A percentile compares a stretch with the other conserved stretches of the same genome.
Conservation (phyloP, 1,284 basidiomycete species). For the Peniophora sp. region DNA sequence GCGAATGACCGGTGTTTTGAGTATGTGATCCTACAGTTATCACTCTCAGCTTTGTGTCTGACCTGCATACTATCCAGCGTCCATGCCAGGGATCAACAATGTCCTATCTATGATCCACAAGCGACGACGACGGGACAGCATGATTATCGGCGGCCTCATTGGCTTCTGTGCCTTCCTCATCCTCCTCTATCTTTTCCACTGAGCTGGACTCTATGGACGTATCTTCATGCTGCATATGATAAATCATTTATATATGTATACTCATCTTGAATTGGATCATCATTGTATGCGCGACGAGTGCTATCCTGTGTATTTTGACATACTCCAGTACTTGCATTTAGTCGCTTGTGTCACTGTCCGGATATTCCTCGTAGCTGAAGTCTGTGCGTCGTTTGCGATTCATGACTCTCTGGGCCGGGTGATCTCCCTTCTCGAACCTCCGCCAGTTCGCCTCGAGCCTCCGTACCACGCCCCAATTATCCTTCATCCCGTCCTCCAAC, state of each 20-base stretch:
- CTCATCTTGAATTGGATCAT: background rate
- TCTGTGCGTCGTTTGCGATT: conserved; percentile 12
- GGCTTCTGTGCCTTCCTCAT: conserved; percentile 79
- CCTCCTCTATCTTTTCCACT: conserved; percentile 58
- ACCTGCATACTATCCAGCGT: conserved; percentile 35
- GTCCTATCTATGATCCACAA: conserved; percentile 89
- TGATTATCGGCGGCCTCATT: conserved; percentile 84
- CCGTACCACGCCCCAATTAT: conserved; percentile 53
- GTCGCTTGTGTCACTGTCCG: conserved; percentile 10
- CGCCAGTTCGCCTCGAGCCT: conserved; percentile 62
- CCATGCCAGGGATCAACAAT: conserved; percentile 91
- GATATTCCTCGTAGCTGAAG: conserved; percentile 15
- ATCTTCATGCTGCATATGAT: background rate
- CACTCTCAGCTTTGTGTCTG: conserved; percentile 1
- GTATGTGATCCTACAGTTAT: conserved; percentile 35
- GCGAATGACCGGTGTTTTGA: conserved; percentile 77
- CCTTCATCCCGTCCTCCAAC: conserved; percentile 20
- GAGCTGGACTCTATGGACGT: background rate
- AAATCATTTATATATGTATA: background rate
- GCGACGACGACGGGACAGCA: conserved; percentile 80
- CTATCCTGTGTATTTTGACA: too few relatives aligned
- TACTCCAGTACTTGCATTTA: too few relatives aligned
- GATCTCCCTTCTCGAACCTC: conserved; percentile 41
- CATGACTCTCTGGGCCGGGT: conserved; percentile 18
- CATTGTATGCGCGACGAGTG: too few relatives aligned